phyloP scores from a whole-genome alignment of 2,329 filamentous ascomycete species.

The Celoporthe dispersa region DNA sequence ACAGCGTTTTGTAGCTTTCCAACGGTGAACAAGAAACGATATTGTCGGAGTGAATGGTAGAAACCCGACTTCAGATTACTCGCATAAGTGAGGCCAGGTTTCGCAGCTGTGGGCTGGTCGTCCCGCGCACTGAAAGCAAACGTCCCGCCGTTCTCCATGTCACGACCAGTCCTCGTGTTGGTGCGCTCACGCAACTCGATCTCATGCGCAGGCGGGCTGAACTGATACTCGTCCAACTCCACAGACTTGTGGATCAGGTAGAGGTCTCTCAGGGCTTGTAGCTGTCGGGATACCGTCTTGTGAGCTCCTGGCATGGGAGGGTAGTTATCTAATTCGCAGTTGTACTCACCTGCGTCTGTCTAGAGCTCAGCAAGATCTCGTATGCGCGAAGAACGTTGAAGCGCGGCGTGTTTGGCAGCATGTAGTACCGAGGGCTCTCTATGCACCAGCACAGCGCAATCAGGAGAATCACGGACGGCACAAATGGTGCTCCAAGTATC shows the following conservation, averaged over 20 bases:
- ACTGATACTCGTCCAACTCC: slow-evolving; percentile 33
- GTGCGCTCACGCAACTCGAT: not conserved
- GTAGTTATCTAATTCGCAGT: not conserved
- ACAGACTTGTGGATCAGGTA: slow-evolving; percentile 44
- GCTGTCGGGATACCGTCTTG: slow-evolving; percentile 30
- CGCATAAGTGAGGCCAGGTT: slow-evolving; percentile 27
- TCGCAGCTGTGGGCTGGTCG: not conserved
- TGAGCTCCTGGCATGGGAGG: not conserved
- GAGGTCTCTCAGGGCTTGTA: slow-evolving; percentile 47
- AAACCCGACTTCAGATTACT: slow-evolving; percentile 10
- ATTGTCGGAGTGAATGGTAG: slow-evolving; percentile 27
- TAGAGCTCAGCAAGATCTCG: slow-evolving; percentile 39
- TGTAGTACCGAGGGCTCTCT: slow-evolving; percentile 46
- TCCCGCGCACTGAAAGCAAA: not conserved
- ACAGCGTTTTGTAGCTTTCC: slow-evolving; percentile 38
- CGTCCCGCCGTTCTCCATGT: not conserved
- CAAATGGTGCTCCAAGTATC: slow-evolving; percentile 43
- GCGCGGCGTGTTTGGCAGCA: slow-evolving; percentile 41
- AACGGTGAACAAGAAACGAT: slow-evolving; percentile 35
- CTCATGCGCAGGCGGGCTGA: not conserved
- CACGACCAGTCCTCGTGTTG: not conserved
- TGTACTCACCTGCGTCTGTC: slow-evolving; percentile 41
- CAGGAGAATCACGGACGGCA: slow-evolving; percentile 42
- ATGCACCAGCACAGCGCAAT: slow-evolving; percentile 43
- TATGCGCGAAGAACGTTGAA: slow-evolving; percentile 42